Evolutionary conservation across 2,329 filamentous ascomycete genomes (phyloP).

Genomic region (Aspergillus aculeatus): DNA sequence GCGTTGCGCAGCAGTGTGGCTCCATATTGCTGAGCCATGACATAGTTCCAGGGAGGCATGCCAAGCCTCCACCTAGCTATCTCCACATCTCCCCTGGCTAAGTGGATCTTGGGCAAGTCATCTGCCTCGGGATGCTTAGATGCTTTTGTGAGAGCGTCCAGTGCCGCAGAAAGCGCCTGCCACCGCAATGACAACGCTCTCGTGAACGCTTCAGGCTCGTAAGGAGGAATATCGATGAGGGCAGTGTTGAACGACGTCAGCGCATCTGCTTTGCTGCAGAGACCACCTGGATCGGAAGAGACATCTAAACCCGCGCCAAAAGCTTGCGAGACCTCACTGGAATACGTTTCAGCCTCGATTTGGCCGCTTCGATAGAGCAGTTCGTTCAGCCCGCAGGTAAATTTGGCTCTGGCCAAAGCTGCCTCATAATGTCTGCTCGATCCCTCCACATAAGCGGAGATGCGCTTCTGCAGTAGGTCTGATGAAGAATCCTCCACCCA

Average conservation of each 20-base stretch:
- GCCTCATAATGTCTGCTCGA: constrained; percentile 51
- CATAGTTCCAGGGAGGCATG: constrained; percentile 43
- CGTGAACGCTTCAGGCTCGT: constrained; percentile 30
- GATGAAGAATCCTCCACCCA: constrained; percentile 59
- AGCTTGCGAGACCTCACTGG: constrained; percentile 42
- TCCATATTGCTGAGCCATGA: constrained; percentile 45
- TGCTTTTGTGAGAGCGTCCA: constrained; percentile 52
- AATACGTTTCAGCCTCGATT: constrained; percentile 55
- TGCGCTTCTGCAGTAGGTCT: constrained; percentile 53
- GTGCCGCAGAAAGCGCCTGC: constrained; percentile 53
- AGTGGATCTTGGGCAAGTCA: constrained; percentile 54
- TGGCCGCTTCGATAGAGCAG: constrained; percentile 54
- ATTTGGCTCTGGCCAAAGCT: constrained; percentile 55
- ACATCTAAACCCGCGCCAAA: constrained; percentile 44
- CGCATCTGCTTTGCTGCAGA: constrained; percentile 58
- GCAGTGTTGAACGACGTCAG: constrained; percentile 55
- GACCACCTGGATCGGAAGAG: constrained; percentile 47
- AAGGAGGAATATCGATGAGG: constrained; percentile 36
- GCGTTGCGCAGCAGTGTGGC: constrained; percentile 55
- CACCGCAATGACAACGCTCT: constrained; percentile 45
- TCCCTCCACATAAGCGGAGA: constrained; percentile 53
- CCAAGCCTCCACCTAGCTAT: constrained; percentile 55
- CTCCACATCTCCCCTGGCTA: constrained; percentile 56
- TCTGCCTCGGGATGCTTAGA: constrained; percentile 52
- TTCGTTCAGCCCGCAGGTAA: constrained; percentile 57